A percentile compares a stretch with the other conserved stretches of the same genome.
phyloP scores from a whole-genome alignment of 2,329 filamentous ascomycete species.

The Talaromyces verruculosus region DNA sequence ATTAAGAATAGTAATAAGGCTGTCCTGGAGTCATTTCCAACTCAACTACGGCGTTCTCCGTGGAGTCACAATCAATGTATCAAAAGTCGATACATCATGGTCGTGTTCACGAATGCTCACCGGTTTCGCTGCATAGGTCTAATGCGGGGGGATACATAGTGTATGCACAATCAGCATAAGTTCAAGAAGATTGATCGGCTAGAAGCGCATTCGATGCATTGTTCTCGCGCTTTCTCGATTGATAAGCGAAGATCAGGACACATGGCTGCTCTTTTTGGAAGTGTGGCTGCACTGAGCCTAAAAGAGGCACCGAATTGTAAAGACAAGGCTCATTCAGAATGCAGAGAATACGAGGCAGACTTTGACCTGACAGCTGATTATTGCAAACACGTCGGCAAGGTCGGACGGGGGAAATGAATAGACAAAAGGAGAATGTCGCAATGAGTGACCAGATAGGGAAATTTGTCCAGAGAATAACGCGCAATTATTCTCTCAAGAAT shows the following conservation, averaged over 20 bases:
- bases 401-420: background rate
- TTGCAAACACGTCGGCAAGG: background rate
- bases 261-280: background rate
- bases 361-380: background rate
- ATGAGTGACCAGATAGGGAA: background rate
- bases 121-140: background rate
- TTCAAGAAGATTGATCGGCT: background rate
- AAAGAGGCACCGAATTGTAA: background rate
- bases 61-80: background rate
- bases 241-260: background rate
- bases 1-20: background rate
- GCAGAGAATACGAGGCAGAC: background rate
- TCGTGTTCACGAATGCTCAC: background rate
- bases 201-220: background rate
- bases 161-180: background rate
- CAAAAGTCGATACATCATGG: background rate
- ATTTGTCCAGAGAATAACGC: background rate
- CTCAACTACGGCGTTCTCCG: background rate
- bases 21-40: background rate
- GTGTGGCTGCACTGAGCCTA: background rate
- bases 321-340: background rate
- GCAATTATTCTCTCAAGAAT: background rate
- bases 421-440: background rate
- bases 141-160: background rate
- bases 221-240: background rate